Evolutionary conservation across 2,329 filamentous ascomycete genomes (phyloP).

Genomic region (Penicillium sp.): DNA sequence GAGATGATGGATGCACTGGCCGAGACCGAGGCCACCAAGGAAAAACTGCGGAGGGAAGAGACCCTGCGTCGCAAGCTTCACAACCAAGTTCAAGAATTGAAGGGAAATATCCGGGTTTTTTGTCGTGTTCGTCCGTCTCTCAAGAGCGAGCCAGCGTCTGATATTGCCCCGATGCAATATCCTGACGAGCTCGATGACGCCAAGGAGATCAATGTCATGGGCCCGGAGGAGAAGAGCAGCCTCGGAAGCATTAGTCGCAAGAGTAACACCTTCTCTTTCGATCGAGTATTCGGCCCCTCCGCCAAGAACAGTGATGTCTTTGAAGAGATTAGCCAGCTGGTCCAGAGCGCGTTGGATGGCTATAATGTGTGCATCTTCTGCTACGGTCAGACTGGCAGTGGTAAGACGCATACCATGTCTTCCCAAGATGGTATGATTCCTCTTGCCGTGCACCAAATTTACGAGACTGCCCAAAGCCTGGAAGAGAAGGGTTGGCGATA

Average conservation of each 20-base stretch:
- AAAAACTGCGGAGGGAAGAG: constrained; percentile 88
- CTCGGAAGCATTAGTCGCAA: constrained; percentile 74
- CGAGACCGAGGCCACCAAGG: constrained; percentile 66
- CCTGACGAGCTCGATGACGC: constrained; percentile 78
- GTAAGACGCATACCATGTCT: constrained; percentile 97
- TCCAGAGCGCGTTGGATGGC: constrained; percentile 92
- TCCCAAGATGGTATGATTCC: constrained; percentile 91
- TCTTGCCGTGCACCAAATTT: constrained; percentile 87
- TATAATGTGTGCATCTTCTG: constrained; percentile 99
- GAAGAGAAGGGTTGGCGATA: constrained; percentile 93
- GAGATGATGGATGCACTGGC: constrained; percentile 74
- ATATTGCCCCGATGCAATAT: constrained; percentile 71
- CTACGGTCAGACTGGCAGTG: constrained; percentile 94
- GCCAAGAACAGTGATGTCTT: constrained; percentile 85
- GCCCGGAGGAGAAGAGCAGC: constrained; percentile 79
- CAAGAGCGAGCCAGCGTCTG: constrained; percentile 55
- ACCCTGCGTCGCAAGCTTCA: constrained; percentile 86
- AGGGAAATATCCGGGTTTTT: constrained; percentile 98
- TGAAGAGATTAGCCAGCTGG: constrained; percentile 92
- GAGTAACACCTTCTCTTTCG: constrained; percentile 83
- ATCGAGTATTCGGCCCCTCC: constrained; percentile 80
- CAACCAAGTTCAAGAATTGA: constrained; percentile 96
- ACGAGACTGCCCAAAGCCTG: constrained; percentile 77
- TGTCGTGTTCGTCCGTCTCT: constrained; percentile 83
- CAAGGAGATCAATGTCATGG: constrained; percentile 80